These are phyloP conservation scores for Colletotrichum shisoi DNA, from an alignment of 2,329 filamentous ascomycete species.

Conservation along the genomic window DNA sequence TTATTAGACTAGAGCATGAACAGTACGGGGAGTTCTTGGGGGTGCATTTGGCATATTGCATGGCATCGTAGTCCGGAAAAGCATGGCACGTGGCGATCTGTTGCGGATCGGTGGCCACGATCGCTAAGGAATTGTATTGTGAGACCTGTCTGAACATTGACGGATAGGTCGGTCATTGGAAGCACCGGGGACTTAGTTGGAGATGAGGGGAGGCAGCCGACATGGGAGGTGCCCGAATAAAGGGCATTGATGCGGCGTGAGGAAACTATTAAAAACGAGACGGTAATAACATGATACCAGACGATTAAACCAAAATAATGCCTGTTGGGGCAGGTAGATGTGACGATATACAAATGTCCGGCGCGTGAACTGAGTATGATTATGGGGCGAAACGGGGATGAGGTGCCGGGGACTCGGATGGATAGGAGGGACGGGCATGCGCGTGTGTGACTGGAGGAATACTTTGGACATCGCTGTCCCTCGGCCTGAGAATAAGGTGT, in stretches of 20 bases:
- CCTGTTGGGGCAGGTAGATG: constrained; percentile 15
- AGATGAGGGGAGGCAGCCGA: not conserved
- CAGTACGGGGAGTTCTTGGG: constrained; percentile 17
- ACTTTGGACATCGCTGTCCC: not conserved
- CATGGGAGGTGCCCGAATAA: constrained; percentile 28
- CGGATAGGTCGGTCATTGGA: not conserved
- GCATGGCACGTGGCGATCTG: constrained; percentile 37
- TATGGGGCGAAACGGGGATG: constrained; percentile 35
- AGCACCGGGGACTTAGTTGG: not conserved
- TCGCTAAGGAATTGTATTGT: constrained; percentile 10
- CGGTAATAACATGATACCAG: constrained; percentile 38
- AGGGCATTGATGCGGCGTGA: constrained; percentile 15
- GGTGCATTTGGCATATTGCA: constrained; percentile 27
- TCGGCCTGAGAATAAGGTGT: constrained; percentile 1
- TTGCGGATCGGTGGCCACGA: constrained; percentile 9
- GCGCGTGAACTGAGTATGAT: constrained; percentile 23
- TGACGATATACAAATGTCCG: constrained; percentile 16
- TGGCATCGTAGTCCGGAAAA: constrained; percentile 38
- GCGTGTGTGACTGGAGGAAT: not conserved
- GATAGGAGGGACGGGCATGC: not conserved
- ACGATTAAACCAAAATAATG: constrained; percentile 34
- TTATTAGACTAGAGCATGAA: constrained; percentile 32
- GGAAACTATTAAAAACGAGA: constrained; percentile 23
- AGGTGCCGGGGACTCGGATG: constrained; percentile 2
- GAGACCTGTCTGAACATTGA: constrained; percentile 20